A percentile compares a stretch with the other conserved stretches of the same genome.
phyloP scores from a whole-genome alignment of 495 filamentous ascomycete genomes.

The Annulohypoxylon maeteangense region DNA sequence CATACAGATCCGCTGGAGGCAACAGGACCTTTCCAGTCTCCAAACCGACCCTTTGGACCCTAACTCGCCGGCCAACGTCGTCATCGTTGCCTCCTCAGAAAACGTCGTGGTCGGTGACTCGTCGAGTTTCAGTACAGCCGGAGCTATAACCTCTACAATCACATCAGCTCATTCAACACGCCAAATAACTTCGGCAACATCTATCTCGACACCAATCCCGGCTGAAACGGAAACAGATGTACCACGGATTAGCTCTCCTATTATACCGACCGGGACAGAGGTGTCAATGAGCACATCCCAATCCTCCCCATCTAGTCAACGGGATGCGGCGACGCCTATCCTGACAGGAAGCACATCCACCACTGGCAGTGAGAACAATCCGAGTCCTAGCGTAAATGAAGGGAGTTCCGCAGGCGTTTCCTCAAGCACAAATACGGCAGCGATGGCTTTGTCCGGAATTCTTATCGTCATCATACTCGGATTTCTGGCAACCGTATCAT shows the following conservation, averaged over 20 bases:
- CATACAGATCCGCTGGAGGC: constrained; percentile 55
- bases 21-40: constrained; percentile 48
- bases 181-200: neutral
- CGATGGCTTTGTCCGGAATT: constrained; percentile 49
- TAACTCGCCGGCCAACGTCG: neutral
- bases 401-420: constrained; percentile 9
- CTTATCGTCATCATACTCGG: constrained; percentile 44
- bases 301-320: neutral
- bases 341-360: neutral
- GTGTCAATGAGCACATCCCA: neutral
- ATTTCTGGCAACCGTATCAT: constrained; percentile 29
- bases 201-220: neutral
- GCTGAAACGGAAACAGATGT: too few relatives aligned
- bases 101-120: neutral
- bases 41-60: constrained; percentile 53
- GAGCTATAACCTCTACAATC: neutral
- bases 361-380: neutral
- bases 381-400: neutral
- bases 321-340: neutral
- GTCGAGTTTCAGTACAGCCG: neutral
- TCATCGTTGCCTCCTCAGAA: too few relatives aligned
- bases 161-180: too few relatives aligned
- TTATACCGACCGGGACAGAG: neutral
- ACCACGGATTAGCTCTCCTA: too few relatives aligned
- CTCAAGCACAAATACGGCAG: constrained; percentile 43